These are phyloP conservation scores for Cryptococcus depauperatus DNA, from an alignment of 1,284 basidiomycete species.

Conservation along the genomic window DNA sequence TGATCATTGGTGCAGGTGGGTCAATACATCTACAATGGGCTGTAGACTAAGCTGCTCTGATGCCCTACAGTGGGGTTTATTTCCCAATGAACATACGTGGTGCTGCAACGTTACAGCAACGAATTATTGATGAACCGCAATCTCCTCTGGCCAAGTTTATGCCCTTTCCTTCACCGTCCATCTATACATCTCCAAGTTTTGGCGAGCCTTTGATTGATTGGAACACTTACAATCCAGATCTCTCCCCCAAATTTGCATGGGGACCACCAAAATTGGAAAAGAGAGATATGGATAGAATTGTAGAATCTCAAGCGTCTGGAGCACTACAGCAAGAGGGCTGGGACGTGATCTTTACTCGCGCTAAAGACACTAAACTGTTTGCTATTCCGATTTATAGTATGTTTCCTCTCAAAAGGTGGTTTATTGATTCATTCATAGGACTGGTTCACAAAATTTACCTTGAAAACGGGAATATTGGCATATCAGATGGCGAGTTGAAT, in stretches of 20 bases:
- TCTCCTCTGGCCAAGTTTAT: conserved; percentile 3
- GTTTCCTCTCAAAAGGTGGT: background rate
- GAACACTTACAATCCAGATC: conserved; percentile 2
- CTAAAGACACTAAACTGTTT: conserved; percentile 7
- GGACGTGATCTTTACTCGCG: conserved; percentile 5
- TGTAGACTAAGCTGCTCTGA: background rate
- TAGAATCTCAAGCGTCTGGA: conserved; percentile 2
- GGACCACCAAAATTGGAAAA: conserved; percentile 6
- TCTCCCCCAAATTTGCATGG: conserved; percentile 5
- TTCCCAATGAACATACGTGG: no score
- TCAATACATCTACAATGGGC: background rate
- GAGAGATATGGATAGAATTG: conserved; percentile 7
- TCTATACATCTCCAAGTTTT: no score
- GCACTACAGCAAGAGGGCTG: background rate
- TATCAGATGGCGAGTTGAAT: background rate
- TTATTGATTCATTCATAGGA: background rate
- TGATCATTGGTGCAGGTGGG: conserved; percentile 24
- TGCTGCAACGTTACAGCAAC: no score
- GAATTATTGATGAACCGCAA: background rate
- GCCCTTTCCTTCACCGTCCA: conserved; percentile 1
- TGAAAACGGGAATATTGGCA: background rate
- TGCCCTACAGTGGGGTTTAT: background rate
- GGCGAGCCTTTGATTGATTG: background rate
- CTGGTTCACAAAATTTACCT: background rate
- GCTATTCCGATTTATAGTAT: conserved; percentile 9